These are phyloP conservation scores for Colletotrichum sojae DNA, from an alignment of 2,329 filamentous ascomycete genomes.

Conservation along the genomic window DNA sequence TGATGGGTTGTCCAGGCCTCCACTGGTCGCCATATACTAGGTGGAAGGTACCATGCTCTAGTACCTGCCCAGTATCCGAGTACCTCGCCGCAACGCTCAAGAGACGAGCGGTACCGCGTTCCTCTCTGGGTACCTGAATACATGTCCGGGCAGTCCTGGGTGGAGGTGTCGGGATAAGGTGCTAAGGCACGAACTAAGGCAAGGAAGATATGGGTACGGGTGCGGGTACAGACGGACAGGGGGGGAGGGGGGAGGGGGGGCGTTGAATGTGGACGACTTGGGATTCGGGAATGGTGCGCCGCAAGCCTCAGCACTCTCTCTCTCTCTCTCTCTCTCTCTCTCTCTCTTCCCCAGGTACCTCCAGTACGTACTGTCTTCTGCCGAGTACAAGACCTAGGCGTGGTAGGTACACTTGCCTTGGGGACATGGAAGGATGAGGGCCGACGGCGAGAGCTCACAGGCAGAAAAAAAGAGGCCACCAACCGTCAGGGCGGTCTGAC, in stretches of 20 bases:
- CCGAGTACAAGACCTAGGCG: neutral
- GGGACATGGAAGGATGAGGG: neutral
- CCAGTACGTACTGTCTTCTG: neutral
- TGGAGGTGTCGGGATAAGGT: slow-evolving; percentile 24
- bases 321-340: no score
- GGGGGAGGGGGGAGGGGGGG: slow-evolving; percentile 3
- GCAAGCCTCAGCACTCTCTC: no score
- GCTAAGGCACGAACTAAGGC: slow-evolving; percentile 25
- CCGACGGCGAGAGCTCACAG: neutral
- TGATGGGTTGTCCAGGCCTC: slow-evolving; percentile 26
- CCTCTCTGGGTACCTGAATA: neutral
- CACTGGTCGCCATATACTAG: neutral
- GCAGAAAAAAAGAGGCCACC: slow-evolving; percentile 32
- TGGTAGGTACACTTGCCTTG: neutral
- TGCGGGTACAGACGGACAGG: slow-evolving; percentile 9
- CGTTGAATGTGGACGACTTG: neutral
- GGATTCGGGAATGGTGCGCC: no score
- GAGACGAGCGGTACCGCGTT: slow-evolving; percentile 16
- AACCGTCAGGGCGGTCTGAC: slow-evolving; percentile 35
- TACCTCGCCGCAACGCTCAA: slow-evolving; percentile 18
- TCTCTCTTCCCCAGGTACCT: no score
- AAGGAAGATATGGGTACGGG: slow-evolving; percentile 16
- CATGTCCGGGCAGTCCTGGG: neutral
- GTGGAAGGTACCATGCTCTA: neutral
- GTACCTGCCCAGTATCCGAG: neutral